phyloP scores from a whole-genome alignment of 805 yeast genomes.

The Wickerhamiella hasegawae region DNA sequence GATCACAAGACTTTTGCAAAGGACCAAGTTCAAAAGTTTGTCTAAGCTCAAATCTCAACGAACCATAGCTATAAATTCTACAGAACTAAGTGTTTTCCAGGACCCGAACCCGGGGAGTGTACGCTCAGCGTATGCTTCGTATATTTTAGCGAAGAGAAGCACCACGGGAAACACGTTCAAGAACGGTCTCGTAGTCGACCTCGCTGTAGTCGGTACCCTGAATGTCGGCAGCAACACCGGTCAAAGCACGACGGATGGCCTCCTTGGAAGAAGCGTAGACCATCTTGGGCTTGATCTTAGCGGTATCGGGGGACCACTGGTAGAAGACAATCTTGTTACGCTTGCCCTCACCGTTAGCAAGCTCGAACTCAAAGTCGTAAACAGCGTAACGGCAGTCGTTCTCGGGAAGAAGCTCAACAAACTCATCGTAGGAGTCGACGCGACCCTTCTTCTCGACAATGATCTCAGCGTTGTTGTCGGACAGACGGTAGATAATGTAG shows the following conservation, averaged over 20 bases:
- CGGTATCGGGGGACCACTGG: constrained; percentile 98
- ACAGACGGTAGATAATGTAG: constrained; percentile 67
- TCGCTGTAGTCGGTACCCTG: constrained; percentile 98
- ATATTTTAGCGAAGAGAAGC: constrained; percentile 31
- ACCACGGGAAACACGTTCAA: constrained; percentile 77
- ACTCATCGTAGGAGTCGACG: constrained; percentile 63
- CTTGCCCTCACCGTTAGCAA: constrained; percentile 84
- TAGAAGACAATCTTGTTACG: constrained; percentile 56
- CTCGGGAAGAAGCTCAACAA: constrained; percentile 82
- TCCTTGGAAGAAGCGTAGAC: constrained; percentile 97
- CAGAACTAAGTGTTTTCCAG: neutral
- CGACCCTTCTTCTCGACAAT: constrained; percentile 74
- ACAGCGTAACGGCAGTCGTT: constrained; percentile 92
- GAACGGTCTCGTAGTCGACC: constrained; percentile 85
- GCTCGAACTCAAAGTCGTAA: constrained; percentile 91
- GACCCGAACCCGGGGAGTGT: neutral
- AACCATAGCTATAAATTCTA: neutral
- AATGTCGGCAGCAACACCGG: constrained; percentile 84
- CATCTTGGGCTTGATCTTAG: constrained; percentile 89
- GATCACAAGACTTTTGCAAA: constrained; percentile 67
- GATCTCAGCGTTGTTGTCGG: constrained; percentile 78
- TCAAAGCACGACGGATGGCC: constrained; percentile 91
- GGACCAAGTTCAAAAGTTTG: too few relatives aligned
- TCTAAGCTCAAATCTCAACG: too few relatives aligned
- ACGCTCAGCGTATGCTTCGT: neutral